Evolutionary conservation across 495 filamentous ascomycete genomes (phyloP).

Genomic region (Chaetomium fimeti): DNA sequence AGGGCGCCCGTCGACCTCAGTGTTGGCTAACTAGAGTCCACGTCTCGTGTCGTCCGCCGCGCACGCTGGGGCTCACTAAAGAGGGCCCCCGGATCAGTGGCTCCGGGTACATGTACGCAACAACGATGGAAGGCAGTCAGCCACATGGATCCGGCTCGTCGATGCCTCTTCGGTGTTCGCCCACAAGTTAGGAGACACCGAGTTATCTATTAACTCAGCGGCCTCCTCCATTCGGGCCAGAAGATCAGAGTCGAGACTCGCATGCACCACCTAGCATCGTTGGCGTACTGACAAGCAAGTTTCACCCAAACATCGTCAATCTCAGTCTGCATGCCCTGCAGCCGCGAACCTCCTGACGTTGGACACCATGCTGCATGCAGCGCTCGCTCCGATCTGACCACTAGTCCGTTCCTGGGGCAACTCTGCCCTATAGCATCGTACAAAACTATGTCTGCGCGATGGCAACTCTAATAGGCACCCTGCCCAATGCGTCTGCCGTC

Average conservation of each 20-base stretch:
- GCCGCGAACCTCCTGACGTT: constrained; percentile 13
- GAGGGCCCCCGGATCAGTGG: constrained; percentile 28
- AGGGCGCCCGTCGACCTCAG: constrained; percentile 18
- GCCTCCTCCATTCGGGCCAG: background rate
- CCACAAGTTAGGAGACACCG: constrained; percentile 1
- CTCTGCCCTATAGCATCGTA: constrained; percentile 29
- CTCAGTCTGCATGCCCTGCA: background rate
- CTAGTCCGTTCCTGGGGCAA: constrained; percentile 26
- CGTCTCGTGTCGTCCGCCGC: constrained; percentile 26
- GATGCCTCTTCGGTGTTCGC: constrained; percentile 20
- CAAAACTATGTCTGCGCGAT: constrained; percentile 25
- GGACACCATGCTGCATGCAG: constrained; percentile 31
- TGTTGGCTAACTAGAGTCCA: constrained; percentile 34
- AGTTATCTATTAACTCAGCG: background rate
- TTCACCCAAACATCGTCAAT: no score
- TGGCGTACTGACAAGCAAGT: background rate
- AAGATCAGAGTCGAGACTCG: background rate
- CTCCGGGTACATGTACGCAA: constrained; percentile 20
- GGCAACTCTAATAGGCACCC: constrained; percentile 28
- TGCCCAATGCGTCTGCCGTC: background rate
- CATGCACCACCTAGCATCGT: background rate
- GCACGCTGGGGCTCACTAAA: constrained; percentile 12
- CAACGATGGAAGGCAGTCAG: constrained; percentile 14
- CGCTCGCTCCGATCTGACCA: constrained; percentile 27
- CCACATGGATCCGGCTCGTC: constrained; percentile 19